Conservation (phyloP, 768 basidiomycete genomes). For the Psilocybe tampanensis region DNA sequence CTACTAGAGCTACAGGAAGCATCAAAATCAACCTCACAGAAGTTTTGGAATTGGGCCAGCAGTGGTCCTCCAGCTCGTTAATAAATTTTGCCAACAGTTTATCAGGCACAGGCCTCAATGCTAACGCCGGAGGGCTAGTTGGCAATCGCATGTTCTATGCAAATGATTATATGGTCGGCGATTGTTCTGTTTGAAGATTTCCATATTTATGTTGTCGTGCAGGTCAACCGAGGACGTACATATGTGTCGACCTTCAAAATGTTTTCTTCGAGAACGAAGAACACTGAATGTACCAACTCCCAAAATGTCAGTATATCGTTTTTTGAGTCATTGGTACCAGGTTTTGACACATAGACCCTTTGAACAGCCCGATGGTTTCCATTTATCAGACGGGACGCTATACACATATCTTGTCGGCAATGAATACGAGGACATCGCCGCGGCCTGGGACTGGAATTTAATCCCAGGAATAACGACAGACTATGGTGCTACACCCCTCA, state of each 20-base stretch:
- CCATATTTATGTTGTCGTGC: neutral
- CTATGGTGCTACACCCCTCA: slow-evolving; percentile 56
- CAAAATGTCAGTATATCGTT: slow-evolving; percentile 49
- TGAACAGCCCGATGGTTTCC: slow-evolving; percentile 67
- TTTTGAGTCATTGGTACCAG: neutral
- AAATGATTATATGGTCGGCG: slow-evolving; percentile 68
- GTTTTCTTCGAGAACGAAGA: slow-evolving; percentile 59
- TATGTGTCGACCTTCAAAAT: slow-evolving; percentile 67
- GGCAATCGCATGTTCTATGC: slow-evolving; percentile 70
- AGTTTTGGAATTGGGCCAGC: slow-evolving; percentile 48
- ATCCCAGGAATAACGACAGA: slow-evolving; percentile 75
- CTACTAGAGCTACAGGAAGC: slow-evolving; percentile 53
- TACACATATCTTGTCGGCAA: slow-evolving; percentile 66
- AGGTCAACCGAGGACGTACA: slow-evolving; percentile 64
- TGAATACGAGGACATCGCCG: slow-evolving; percentile 76
- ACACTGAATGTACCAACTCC: slow-evolving; percentile 66
- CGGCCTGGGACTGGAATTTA: slow-evolving; percentile 78
- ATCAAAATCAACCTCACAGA: slow-evolving; percentile 60
- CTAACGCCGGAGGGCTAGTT: slow-evolving; percentile 53
- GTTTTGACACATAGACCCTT: neutral
- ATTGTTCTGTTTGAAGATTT: neutral
- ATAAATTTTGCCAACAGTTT: slow-evolving; percentile 41
- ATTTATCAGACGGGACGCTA: slow-evolving; percentile 65
- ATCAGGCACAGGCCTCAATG: slow-evolving; percentile 36
- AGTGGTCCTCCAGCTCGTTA: slow-evolving; percentile 50